Base-by-base conservation (phyloP, 768 basidiomycete species). In the Kwoniella europaea region DNA sequence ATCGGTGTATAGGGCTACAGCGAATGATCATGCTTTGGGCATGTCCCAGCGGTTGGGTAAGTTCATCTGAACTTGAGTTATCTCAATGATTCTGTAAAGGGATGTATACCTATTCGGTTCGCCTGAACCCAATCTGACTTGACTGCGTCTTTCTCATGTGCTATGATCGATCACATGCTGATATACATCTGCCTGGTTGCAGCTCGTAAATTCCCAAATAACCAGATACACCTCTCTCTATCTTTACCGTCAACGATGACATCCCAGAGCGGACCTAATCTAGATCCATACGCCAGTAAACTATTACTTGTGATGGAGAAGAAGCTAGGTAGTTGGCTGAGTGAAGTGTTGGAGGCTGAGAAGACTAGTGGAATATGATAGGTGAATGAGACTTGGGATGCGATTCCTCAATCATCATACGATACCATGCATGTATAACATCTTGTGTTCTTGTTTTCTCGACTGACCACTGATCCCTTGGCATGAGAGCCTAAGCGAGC, bases 161-260 rank as follows among this genome's bases (percentile, higher is more conserved):
- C 35, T 35, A 35, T 35, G 35, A 7, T 35, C 35, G 35, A 35
- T 35, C 5, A 6, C 35, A 35, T 35, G 1, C 35, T 35, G 35
- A 35, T 35, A 35, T 35, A 35, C 7, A 35, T 63, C 42, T n/a
- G 42, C 20, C 59, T 35, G 10, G 46, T 62, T 9, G 5, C 52
- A 80, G 79, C 77, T 2, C 77, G 74, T 13, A 71, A 69, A 71
- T 78, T 76, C 66, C 73, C 79, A n/a, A 52, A 67, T 3, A 74
- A 78, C 29, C 79, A 80, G 56, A 77, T 80, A 20, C 77, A 78
- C 50, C 74, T 80, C 0, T 80, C 79, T 29, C 69, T 80, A 50
- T 76, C 74, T 9, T 67, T 80, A 1, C 76, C 79, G 4, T 20
- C 74, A 0, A 67, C 73, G 10, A 63, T 79, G 13, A 79, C 76